Evolutionary conservation across 495 filamentous ascomycete genomes (phyloP).

Genomic region (Tuber indicum): DNA sequence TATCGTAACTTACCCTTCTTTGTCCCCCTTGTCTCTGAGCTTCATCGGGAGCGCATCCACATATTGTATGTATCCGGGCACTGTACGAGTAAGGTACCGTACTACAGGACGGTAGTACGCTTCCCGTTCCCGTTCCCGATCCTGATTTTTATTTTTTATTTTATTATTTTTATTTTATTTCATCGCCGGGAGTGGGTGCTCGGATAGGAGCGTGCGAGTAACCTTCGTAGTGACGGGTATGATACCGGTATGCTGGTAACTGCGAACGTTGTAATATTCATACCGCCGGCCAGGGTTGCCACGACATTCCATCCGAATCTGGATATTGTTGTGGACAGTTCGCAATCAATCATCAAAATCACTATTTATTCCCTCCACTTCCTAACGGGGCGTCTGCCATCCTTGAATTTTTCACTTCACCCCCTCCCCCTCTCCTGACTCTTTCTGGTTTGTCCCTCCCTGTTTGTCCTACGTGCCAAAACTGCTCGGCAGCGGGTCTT

Average conservation of each 20-base stretch:
- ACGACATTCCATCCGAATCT: neutral
- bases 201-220: neutral
- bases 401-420: neutral
- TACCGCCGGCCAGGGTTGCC: neutral
- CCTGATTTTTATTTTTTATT: neutral
- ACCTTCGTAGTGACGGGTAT: neutral
- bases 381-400: neutral
- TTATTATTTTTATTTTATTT: no score
- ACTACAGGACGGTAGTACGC: neutral
- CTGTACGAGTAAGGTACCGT: neutral
- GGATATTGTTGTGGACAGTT: no score
- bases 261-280: neutral
- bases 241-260: neutral
- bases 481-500: neutral
- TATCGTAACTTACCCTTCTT: neutral
- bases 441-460: neutral
- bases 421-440: neutral
- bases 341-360: neutral
- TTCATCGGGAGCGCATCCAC: neutral
- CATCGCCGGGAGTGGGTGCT: neutral
- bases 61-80: neutral
- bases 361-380: neutral
- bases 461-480: neutral
- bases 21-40: neutral
- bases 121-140: neutral